Conservation (phyloP, 257 asterid genomes). For the Scutellaria minor region DNA sequence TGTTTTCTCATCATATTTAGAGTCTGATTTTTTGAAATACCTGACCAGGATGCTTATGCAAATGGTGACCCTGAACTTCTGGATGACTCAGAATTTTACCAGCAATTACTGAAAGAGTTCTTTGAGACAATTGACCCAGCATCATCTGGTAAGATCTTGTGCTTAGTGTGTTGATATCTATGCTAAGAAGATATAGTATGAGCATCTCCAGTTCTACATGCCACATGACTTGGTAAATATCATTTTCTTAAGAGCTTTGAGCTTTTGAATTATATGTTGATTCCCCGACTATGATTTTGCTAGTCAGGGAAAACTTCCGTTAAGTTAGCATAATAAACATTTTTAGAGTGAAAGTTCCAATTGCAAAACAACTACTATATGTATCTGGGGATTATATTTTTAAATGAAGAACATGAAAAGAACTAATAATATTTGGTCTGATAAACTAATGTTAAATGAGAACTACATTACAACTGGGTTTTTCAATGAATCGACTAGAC, state of each 20-base stretch:
- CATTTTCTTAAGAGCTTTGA: not conserved
- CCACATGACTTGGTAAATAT: slow-evolving; percentile 1
- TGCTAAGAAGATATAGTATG: not conserved
- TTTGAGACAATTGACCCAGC: slow-evolving; percentile 84
- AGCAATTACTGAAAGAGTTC: slow-evolving; percentile 86
- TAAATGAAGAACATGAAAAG: not conserved
- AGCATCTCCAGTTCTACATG: slow-evolving; percentile 1
- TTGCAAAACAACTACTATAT: not conserved
- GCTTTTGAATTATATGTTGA: not conserved
- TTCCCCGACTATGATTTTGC: not conserved
- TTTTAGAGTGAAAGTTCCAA: not conserved
- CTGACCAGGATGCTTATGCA: slow-evolving; percentile 47
- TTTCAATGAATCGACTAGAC: not conserved
- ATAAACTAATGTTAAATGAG: not conserved
- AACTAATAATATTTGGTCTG: not conserved
- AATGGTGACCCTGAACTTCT: slow-evolving; percentile 87
- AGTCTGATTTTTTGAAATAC: slow-evolving; percentile 21
- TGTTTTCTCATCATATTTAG: slow-evolving; percentile 14
- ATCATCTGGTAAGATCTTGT: slow-evolving; percentile 69
- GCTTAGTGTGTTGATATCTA: not conserved
- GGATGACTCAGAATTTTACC: slow-evolving; percentile 90
- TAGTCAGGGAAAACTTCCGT: not conserved
- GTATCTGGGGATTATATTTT: not conserved
- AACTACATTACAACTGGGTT: not conserved
- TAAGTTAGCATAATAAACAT: not conserved